A percentile compares a stretch with the other conserved stretches of the same genome.
phyloP scores from a whole-genome alignment of 2,329 filamentous ascomycete genomes.

The Aspergillus texensis region DNA sequence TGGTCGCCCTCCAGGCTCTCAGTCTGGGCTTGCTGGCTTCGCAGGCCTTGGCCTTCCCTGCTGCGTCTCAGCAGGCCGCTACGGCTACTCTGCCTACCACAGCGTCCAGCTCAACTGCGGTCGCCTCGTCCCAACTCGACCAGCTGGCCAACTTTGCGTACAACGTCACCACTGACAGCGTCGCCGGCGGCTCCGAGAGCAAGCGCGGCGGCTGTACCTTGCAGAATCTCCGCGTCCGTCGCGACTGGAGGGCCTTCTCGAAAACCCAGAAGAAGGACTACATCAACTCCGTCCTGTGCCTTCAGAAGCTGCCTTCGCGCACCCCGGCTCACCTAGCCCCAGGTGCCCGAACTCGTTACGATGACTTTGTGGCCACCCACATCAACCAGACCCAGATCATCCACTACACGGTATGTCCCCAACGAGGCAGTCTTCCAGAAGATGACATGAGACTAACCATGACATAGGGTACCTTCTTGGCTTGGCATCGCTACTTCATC shows the following conservation, averaged over 20 bases:
- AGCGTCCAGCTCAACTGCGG: constrained; percentile 10
- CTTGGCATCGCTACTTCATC: constrained; percentile 42
- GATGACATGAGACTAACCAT: neutral
- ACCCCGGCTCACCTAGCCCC: constrained; percentile 39
- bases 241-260: constrained; percentile 37
- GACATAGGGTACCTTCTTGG: constrained; percentile 29
- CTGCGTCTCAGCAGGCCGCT: constrained; percentile 5
- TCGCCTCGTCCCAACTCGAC: constrained; percentile 20
- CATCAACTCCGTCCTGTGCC: constrained; percentile 50
- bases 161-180: constrained; percentile 9
- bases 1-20: constrained; percentile 21
- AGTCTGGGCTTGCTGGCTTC: constrained; percentile 17
- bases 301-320: constrained; percentile 43
- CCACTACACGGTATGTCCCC: constrained; percentile 38
- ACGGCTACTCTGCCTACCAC: constrained; percentile 4
- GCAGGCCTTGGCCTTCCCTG: constrained; percentile 19
- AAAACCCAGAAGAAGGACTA: constrained; percentile 42
- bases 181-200: constrained; percentile 3
- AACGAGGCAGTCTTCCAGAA: neutral
- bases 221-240: constrained; percentile 25
- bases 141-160: constrained; percentile 20
- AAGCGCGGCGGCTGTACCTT: constrained; percentile 17
- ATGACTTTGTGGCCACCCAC: constrained; percentile 56
- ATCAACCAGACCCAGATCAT: constrained; percentile 51
- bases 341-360: constrained; percentile 51